These are phyloP conservation scores for Trametes cinnabarina DNA, from an alignment of 768 basidiomycete genomes.

Conservation along the genomic window DNA sequence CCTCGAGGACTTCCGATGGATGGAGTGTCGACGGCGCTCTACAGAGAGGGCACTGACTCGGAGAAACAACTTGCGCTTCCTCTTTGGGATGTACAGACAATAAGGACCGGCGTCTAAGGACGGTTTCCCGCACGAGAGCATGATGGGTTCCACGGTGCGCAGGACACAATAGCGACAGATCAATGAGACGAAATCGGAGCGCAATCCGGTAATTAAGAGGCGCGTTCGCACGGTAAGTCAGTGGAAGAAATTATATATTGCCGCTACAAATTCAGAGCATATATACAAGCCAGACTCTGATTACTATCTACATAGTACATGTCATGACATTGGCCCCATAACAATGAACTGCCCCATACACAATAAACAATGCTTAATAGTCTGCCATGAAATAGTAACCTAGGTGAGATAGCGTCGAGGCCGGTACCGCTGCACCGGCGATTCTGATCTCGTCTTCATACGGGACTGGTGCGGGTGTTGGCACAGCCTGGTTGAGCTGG, in stretches of 20 bases:
- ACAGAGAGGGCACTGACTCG: not conserved
- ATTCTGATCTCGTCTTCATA: too few relatives aligned
- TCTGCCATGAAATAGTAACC: not conserved
- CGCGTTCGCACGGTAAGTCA: slow-evolving; percentile 6
- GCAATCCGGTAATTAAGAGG: not conserved
- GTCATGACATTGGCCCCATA: too few relatives aligned
- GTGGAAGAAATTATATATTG: too few relatives aligned
- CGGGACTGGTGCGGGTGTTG: too few relatives aligned
- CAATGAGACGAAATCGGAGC: not conserved
- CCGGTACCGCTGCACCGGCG: too few relatives aligned
- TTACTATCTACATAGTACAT: too few relatives aligned
- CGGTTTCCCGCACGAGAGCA: not conserved
- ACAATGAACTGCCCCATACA: too few relatives aligned
- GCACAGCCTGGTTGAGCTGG: too few relatives aligned
- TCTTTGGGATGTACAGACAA: not conserved
- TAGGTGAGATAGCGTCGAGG: not conserved
- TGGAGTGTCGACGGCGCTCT: not conserved
- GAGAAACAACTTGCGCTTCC: not conserved
- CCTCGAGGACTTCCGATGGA: not conserved
- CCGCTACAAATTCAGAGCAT: too few relatives aligned
- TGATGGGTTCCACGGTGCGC: not conserved
- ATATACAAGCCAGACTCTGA: too few relatives aligned
- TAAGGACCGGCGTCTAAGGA: not conserved
- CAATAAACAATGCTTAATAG: not conserved
- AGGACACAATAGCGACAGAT: too few relatives aligned